A percentile compares a stretch with the other conserved stretches of the same genome.
Evolutionary conservation across 129 eudicot genomes (phyloP).

Genomic region (Escallonia rubra): DNA sequence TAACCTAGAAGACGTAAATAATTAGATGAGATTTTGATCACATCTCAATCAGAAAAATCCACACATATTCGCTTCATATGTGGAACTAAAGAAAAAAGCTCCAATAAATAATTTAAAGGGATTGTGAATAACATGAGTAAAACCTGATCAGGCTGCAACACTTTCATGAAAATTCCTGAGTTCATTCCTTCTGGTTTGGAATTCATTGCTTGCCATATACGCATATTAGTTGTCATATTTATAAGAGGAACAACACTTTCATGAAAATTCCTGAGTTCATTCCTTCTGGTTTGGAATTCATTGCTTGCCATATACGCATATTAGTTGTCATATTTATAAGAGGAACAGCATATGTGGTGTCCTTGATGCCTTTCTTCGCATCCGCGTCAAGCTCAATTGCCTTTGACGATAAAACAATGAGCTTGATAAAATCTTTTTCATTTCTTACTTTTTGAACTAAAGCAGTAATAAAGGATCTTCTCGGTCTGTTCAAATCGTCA

Average conservation of each 20-base stretch:
- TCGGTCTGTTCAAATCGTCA: slow-evolving; percentile 43
- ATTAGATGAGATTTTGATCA: slow-evolving; percentile 4
- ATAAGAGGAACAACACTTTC: slow-evolving; percentile 44
- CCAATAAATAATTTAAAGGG: neutral
- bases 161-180: slow-evolving; percentile 25
- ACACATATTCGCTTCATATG: neutral
- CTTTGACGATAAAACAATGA: slow-evolving; percentile 17
- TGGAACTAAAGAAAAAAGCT: neutral
- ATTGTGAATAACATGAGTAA: slow-evolving; percentile 25
- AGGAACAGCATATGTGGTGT: slow-evolving; percentile 33
- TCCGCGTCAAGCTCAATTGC: slow-evolving; percentile 11
- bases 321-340: slow-evolving; percentile 63
- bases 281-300: slow-evolving; percentile 21
- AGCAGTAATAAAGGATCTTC: slow-evolving; percentile 29
- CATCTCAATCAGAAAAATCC: neutral
- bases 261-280: slow-evolving; percentile 26
- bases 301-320: slow-evolving; percentile 57
- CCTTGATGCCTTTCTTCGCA: neutral
- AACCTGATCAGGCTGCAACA: slow-evolving; percentile 22
- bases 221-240: slow-evolving; percentile 57
- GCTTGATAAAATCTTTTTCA: neutral
- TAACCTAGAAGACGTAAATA: neutral
- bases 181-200: slow-evolving; percentile 9
- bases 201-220: slow-evolving; percentile 62
- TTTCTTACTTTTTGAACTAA: slow-evolving; percentile 13